These are phyloP conservation scores for Chlorella sp. DNA, from an alignment of 139 green algal species.

Conservation along the genomic window DNA sequence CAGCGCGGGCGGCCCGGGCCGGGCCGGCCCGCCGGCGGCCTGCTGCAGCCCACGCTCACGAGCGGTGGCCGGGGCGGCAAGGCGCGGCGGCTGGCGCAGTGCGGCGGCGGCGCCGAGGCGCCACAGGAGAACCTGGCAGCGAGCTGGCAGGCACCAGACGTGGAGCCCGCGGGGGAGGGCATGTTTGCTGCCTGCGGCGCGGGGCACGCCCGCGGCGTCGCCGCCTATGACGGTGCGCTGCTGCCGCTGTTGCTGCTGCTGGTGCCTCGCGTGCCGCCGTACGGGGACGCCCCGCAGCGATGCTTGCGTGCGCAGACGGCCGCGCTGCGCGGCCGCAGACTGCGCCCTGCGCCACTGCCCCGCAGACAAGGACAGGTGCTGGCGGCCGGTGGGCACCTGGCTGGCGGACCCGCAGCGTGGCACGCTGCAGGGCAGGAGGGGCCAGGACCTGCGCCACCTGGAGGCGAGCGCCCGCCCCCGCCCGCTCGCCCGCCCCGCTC, in stretches of 20 bases:
- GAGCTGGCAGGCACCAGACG: background rate
- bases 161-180: background rate
- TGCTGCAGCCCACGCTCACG: too few relatives aligned
- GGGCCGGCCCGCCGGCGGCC: too few relatives aligned
- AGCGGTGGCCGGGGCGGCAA: too few relatives aligned
- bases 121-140: too few relatives aligned
- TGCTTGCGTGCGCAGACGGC: background rate
- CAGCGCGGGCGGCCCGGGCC: too few relatives aligned
- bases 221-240: constrained; percentile 2
- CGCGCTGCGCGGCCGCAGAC: background rate
- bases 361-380: background rate
- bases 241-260: background rate
- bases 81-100: too few relatives aligned
- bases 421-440: background rate
- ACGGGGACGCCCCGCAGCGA: background rate
- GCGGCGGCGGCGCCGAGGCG: too few relatives aligned
- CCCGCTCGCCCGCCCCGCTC: background rate
- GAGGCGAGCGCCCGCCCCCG: background rate
- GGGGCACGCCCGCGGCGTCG: constrained; percentile 4
- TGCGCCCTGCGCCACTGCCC: background rate
- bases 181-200: constrained; percentile 10
- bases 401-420: background rate
- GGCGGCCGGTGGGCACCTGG: constrained; percentile 17
- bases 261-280: background rate
- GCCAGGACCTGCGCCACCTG: constrained; percentile 9